Conservation (phyloP, 2,329 filamentous ascomycete genomes). For the Herpomyces periplanetae region DNA sequence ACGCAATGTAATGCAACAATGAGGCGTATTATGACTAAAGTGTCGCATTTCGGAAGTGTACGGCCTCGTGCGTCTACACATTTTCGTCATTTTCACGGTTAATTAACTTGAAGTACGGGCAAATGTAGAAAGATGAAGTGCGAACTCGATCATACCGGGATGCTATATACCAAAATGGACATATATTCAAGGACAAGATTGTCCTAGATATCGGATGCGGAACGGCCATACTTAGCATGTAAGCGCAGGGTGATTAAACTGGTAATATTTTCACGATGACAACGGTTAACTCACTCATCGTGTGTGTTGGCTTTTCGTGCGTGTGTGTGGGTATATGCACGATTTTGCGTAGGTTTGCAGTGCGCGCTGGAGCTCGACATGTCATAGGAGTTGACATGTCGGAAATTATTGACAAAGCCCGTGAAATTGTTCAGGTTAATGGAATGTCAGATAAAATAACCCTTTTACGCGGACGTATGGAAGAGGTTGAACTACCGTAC, state of each 20-base stretch:
- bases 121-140: conserved; percentile 64
- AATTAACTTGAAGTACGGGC: conserved; percentile 1
- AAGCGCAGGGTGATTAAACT: conserved; percentile 9
- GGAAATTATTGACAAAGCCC: conserved; percentile 92
- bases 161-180: conserved; percentile 81
- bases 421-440: conserved; percentile 68
- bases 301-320: no score
- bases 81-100: conserved; percentile 1
- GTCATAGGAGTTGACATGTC: conserved; percentile 99
- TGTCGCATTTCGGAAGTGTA: conserved; percentile 2
- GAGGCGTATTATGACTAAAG: conserved; percentile 1
- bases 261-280: no score
- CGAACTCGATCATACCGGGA: conserved; percentile 89
- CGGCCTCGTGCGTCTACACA: conserved; percentile 3
- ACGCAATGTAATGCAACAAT: background rate
- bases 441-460: conserved; percentile 87
- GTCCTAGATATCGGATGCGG: conserved; percentile 92
- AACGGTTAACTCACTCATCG: no score
- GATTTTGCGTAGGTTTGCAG: conserved; percentile 99
- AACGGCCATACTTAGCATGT: conserved; percentile 95
- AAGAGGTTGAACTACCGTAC: conserved; percentile 72
- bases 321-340: no score
- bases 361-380: conserved; percentile 79
- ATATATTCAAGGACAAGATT: conserved; percentile 62
- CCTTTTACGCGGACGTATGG: conserved; percentile 95